These are phyloP conservation scores for Mycena kentingensis DNA, from an alignment of 768 basidiomycete genomes.

Conservation along the genomic window DNA sequence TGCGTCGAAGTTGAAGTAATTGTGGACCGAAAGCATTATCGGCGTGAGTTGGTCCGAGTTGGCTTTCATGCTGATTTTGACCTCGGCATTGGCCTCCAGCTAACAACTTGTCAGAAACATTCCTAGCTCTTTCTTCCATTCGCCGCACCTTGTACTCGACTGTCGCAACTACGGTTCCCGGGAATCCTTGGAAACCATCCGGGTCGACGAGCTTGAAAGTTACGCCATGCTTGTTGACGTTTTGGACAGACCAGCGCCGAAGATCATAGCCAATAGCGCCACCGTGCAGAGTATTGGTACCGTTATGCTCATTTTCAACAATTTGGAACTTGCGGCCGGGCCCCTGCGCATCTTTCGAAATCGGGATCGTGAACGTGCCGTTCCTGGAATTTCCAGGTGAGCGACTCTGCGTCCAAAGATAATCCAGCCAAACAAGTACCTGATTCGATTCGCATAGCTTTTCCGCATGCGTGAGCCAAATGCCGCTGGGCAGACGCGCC, in stretches of 20 bases:
- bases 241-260: conserved; percentile 42
- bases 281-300: conserved; percentile 47
- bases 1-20: conserved; percentile 50
- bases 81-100: conserved; percentile 37
- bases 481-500: background rate
- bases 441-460: conserved; percentile 47
- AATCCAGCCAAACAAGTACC: background rate
- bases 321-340: conserved; percentile 40
- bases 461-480: background rate
- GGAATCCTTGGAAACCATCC: conserved; percentile 49
- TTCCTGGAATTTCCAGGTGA: conserved; percentile 21
- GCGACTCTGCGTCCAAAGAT: background rate
- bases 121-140: background rate
- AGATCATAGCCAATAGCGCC: conserved; percentile 48
- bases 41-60: conserved; percentile 41
- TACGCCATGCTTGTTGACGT: conserved; percentile 37
- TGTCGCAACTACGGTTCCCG: conserved; percentile 41
- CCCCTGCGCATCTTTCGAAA: conserved; percentile 40
- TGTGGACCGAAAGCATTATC: conserved; percentile 42
- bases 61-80: conserved; percentile 41
- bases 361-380: conserved; percentile 47
- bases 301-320: conserved; percentile 41
- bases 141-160: conserved; percentile 22
- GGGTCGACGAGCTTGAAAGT: conserved; percentile 46
- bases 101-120: conserved; percentile 35